Evolutionary conservation across 2,329 filamentous ascomycete genomes (phyloP), one percentile per base, ranked within the genome.

Genomic region (Trichoderma sp.): DNA sequence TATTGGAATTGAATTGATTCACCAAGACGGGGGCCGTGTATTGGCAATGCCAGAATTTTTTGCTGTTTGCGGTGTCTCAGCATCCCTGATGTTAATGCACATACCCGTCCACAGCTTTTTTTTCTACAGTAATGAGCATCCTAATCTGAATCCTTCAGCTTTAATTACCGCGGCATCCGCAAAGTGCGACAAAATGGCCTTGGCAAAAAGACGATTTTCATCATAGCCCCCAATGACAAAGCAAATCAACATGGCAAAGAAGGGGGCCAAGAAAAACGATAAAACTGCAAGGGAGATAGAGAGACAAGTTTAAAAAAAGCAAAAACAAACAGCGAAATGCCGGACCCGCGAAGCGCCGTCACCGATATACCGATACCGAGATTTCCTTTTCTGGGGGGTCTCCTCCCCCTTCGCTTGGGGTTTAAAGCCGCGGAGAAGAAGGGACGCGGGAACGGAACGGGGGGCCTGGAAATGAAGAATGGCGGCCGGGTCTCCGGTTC

Each of bases 141-240:
- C 32, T 26, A 32, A 20, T 65, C n/a, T 61, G 55, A 50, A 61
- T 50, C 55, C 55, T 68, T 58, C 34, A 59, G 57, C 57, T 68
- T 11, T 15, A 68, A 68, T 68, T 68, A 68, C 67, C 58, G 67
- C 43, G 8, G 57, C 36, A 68, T 43, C 67, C 59, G 58, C 20
- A 57, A 43, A 43, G n/a, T 67, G 47, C 64, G 34, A 28, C 59
- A 63, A 53, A 53, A 53, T 23, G 47, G 47, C 47, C 47, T 53
- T 53, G 47, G 47, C 47, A 53, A 53, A 53, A 53, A 50, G 8
- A 11, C 43, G 17, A 20, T 23, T 23, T n/a, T 20, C 47, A 20
- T 53, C 47, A 53, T 53, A 12, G 23, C 39, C 43, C 28, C 39
- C 12, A 13, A 39, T 15, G 23, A 50, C 17, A 15, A 30, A 62